Percentiles rank a stretch among this genome's conserved stretches.
Conservation (phyloP, 306 rosid genomes). For the Delonix regia region DNA sequence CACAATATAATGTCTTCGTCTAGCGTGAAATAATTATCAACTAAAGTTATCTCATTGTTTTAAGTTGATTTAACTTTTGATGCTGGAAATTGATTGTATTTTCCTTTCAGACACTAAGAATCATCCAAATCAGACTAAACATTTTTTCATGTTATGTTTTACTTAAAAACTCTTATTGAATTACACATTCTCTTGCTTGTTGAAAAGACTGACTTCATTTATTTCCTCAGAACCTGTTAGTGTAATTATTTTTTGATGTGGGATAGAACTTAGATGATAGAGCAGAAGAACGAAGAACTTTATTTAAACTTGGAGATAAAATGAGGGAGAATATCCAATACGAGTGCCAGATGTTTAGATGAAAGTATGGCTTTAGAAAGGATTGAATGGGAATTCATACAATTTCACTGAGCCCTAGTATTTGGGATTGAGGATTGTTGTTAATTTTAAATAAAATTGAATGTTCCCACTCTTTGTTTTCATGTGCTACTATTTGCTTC, state of each 20-base stretch:
- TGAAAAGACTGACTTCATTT: neutral
- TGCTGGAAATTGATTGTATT: constrained; percentile 14
- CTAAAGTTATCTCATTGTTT: neutral
- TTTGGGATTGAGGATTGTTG: neutral
- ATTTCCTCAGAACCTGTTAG: neutral
- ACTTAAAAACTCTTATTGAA: neutral
- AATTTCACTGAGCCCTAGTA: neutral
- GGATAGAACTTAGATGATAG: neutral
- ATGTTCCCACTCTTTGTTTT: neutral
- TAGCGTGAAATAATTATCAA: neutral
- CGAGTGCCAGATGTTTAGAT: neutral
- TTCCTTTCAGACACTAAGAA: neutral
- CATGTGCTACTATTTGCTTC: neutral
- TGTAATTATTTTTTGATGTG: neutral
- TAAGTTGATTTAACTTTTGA: neutral
- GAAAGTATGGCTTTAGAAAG: neutral
- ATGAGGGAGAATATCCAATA: neutral
- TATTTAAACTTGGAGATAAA: neutral
- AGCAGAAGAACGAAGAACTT: neutral
- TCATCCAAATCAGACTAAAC: neutral
- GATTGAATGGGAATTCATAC: neutral
- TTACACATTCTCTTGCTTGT: neutral
- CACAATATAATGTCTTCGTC: neutral
- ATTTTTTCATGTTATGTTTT: neutral
- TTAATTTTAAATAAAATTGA: neutral